A percentile compares a stretch with the other conserved stretches of the same genome.
Evolutionary conservation across 2,329 filamentous ascomycete species (phyloP).

Genomic region (Colletotrichum acutatum): DNA sequence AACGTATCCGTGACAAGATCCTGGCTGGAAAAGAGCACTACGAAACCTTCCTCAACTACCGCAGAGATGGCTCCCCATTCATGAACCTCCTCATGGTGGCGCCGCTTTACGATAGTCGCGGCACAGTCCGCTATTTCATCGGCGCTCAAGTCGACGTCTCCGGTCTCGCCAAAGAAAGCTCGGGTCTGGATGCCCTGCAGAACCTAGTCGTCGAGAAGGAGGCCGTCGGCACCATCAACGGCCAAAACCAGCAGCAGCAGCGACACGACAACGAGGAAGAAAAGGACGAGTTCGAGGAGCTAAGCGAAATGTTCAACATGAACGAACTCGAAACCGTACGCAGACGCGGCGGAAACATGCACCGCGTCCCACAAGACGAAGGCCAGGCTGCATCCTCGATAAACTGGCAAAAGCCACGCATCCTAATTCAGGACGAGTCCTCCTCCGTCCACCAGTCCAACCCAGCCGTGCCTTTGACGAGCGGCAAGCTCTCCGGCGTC

Average conservation of each 20-base stretch:
- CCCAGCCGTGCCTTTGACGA: conserved; percentile 20
- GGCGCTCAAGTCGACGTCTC: conserved; percentile 80
- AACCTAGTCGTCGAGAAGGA: conserved; percentile 54
- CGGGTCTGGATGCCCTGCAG: conserved; percentile 71
- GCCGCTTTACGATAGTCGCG: conserved; percentile 75
- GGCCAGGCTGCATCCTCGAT: conserved; percentile 46
- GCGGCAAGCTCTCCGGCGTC: conserved; percentile 51
- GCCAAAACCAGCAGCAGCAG: conserved; percentile 37
- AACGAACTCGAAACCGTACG: conserved; percentile 74
- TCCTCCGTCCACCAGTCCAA: conserved; percentile 34
- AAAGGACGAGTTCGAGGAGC: conserved; percentile 70
- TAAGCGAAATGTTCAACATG: conserved; percentile 77
- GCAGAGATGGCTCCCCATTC: conserved; percentile 80
- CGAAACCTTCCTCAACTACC: conserved; percentile 81
- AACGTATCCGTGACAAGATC: conserved; percentile 70
- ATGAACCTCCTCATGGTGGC: conserved; percentile 83
- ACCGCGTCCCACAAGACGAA: conserved; percentile 59
- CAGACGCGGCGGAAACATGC: conserved; percentile 72
- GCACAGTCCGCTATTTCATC: conserved; percentile 74
- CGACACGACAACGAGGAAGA: conserved; percentile 25
- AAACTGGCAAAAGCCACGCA: conserved; percentile 52
- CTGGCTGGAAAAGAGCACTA: conserved; percentile 74
- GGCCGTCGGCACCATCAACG: conserved; percentile 41
- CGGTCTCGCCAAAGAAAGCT: conserved; percentile 73
- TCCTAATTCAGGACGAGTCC: conserved; percentile 52